Percentiles rank a stretch among this genome's conserved stretches.
These are phyloP conservation scores for Aaosphaeria arxii DNA, from an alignment of 2,329 filamentous ascomycete genomes.

Conservation along the genomic window DNA sequence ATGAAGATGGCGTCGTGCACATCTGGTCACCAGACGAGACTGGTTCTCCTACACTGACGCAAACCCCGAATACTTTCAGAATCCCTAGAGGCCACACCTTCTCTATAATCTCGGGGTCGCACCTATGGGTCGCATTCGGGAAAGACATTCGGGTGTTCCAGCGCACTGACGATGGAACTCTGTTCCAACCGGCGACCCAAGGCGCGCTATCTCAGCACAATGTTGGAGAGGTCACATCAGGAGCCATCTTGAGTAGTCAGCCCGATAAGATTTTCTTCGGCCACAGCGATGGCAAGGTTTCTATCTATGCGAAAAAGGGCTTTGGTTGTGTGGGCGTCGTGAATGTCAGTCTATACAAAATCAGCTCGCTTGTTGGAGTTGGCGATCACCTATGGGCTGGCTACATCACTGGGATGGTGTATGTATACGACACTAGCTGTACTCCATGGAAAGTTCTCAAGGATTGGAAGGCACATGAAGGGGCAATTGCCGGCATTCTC, in stretches of 20 bases:
- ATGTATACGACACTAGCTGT: conserved; percentile 80
- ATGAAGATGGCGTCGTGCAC: conserved; percentile 81
- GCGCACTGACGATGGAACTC: conserved; percentile 65
- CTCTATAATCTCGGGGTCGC: conserved; percentile 79
- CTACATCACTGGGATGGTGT: conserved; percentile 91
- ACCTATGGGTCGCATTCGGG: conserved; percentile 83
- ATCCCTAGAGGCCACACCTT: conserved; percentile 80
- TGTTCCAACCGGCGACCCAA: conserved; percentile 72
- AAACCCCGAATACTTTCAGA: conserved; percentile 73
- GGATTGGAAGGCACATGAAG: conserved; percentile 89
- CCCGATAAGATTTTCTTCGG: conserved; percentile 84
- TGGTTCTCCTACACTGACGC: conserved; percentile 70
- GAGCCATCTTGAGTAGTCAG: conserved; percentile 70
- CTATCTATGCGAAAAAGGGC: conserved; percentile 78
- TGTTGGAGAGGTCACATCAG: conserved; percentile 84
- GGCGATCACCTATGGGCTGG: conserved; percentile 86
- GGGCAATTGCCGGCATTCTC: conserved; percentile 73
- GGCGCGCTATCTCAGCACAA: conserved; percentile 68
- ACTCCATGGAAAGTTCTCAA: conserved; percentile 90
- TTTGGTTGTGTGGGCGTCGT: conserved; percentile 76
- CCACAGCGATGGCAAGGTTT: conserved; percentile 90
- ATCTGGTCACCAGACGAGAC: conserved; percentile 82
- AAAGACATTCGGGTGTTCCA: conserved; percentile 85
- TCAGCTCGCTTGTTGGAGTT: conserved; percentile 79
- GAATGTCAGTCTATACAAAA: conserved; percentile 91